phyloP scores from a whole-genome alignment of 2,329 filamentous ascomycete genomes.

The Plenodomus tracheiphilus region DNA sequence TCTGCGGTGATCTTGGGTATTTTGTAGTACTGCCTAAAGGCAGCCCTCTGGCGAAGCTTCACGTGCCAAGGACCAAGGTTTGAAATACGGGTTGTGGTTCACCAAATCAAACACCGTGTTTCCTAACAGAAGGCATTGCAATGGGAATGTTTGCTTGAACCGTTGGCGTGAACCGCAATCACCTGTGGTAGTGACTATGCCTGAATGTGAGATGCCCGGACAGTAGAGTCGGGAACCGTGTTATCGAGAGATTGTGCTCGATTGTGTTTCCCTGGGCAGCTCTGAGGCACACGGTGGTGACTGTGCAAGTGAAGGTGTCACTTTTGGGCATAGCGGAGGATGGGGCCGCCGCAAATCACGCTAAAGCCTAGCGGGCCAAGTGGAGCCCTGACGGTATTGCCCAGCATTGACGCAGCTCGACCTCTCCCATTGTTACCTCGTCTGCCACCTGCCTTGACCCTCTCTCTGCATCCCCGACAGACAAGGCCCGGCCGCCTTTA shows the following conservation, averaged over 20 bases:
- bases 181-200: too few relatives aligned
- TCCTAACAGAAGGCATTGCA: background rate
- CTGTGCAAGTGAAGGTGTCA: constrained; percentile 7
- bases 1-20: background rate
- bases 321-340: constrained; percentile 8
- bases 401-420: background rate
- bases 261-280: background rate
- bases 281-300: background rate
- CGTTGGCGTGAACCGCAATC: background rate
- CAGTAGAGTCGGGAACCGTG: background rate
- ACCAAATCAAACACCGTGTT: background rate
- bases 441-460: background rate
- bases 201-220: background rate
- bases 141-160: background rate
- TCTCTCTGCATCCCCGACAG: background rate
- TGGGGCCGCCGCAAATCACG: constrained; percentile 7
- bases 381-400: constrained; percentile 23
- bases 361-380: constrained; percentile 5
- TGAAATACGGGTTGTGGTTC: background rate
- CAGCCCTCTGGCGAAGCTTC: background rate
- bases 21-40: background rate
- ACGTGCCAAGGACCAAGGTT: background rate
- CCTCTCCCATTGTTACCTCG: background rate
- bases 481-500: constrained; percentile 11
- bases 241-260: background rate